These are phyloP conservation scores for Zygotorulaspora sp. DNA, from an alignment of 805 yeast genomes.

Conservation along the genomic window DNA sequence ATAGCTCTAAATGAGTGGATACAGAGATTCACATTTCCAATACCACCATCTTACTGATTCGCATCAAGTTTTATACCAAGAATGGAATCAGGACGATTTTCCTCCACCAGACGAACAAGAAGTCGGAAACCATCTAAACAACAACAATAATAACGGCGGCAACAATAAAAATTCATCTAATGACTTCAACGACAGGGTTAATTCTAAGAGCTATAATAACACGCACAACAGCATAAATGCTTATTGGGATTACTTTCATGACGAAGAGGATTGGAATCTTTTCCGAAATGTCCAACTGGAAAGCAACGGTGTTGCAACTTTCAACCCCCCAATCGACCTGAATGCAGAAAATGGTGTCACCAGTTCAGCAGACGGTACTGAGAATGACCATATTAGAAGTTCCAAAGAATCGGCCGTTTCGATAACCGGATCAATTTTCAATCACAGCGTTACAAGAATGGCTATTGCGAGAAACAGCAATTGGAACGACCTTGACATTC, in stretches of 20 bases:
- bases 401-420: constrained; percentile 4
- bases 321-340: constrained; percentile 11
- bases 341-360: constrained; percentile 1
- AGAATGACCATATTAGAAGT: neutral
- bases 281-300: constrained; percentile 25
- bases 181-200: constrained; percentile 4
- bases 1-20: constrained; percentile 18
- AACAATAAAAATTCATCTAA: constrained; percentile 7
- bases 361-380: constrained; percentile 1
- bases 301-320: constrained; percentile 26
- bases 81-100: constrained; percentile 31
- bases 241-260: constrained; percentile 33
- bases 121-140: constrained; percentile 10
- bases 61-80: constrained; percentile 27
- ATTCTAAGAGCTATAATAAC: constrained; percentile 7
- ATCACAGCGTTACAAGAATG: constrained; percentile 13
- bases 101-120: constrained; percentile 29
- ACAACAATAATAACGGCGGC: constrained; percentile 9
- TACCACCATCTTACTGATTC: constrained; percentile 24
- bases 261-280: constrained; percentile 31
- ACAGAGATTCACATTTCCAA: constrained; percentile 31
- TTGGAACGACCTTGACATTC: constrained; percentile 17
- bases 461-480: constrained; percentile 16
- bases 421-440: constrained; percentile 19
- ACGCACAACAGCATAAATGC: constrained; percentile 11